A percentile compares a stretch with the other conserved stretches of the same genome.
Evolutionary conservation across 2,329 filamentous ascomycete species (phyloP).

Genomic region (Sporothrix sp.): DNA sequence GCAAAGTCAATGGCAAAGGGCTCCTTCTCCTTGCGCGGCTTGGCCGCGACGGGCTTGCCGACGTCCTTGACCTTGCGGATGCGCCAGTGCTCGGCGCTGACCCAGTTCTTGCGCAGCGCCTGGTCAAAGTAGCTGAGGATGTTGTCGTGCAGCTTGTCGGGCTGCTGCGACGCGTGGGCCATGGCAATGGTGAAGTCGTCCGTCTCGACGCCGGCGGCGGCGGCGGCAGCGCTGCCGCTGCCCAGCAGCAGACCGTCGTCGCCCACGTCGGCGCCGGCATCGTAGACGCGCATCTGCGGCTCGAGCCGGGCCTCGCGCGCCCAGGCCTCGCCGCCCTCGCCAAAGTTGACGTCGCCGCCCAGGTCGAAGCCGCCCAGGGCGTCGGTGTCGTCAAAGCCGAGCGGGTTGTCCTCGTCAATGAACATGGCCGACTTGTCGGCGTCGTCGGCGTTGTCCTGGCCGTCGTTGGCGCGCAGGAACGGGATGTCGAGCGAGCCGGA

Average conservation of each 20-base stretch:
- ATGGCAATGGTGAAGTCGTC: constrained; percentile 74
- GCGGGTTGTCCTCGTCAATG: constrained; percentile 75
- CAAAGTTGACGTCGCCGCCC: constrained; percentile 69
- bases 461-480: constrained; percentile 73
- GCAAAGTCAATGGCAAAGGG: constrained; percentile 90
- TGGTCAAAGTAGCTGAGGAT: constrained; percentile 98
- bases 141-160: constrained; percentile 72
- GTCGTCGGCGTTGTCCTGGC: constrained; percentile 39
- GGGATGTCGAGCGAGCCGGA: constrained; percentile 81
- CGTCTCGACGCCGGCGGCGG: constrained; percentile 53
- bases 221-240: constrained; percentile 21
- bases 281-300: constrained; percentile 74
- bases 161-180: constrained; percentile 52
- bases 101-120: constrained; percentile 93
- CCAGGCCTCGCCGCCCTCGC: constrained; percentile 94
- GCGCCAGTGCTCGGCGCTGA: constrained; percentile 96
- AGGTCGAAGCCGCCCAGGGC: constrained; percentile 62
- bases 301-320: constrained; percentile 80
- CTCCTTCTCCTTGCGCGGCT: constrained; percentile 86
- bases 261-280: constrained; percentile 46
- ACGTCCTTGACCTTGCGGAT: constrained; percentile 84
- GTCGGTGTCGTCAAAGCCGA: constrained; percentile 75
- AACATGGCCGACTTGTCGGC: constrained; percentile 69
- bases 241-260: constrained; percentile 45
- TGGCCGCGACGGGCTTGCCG: constrained; percentile 25